Base-by-base conservation (phyloP, 495 filamentous ascomycete species). In the Ramalina intermedia region DNA sequence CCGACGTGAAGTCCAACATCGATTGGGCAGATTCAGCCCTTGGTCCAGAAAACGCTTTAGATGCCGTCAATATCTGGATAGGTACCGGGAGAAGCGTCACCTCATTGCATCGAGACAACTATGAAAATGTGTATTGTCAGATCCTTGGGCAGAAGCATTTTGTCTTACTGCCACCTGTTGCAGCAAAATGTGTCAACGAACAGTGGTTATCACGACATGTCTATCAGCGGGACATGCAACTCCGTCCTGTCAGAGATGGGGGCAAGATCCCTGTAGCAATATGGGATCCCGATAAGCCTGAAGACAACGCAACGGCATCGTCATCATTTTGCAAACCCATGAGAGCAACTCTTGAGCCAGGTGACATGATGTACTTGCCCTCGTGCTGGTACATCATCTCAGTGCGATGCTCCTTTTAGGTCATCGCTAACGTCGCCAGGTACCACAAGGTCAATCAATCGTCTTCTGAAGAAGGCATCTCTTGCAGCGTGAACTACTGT, bases 311-410 rank as follows among this genome's bases (percentile, higher is more conserved):
- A 13, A 81, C 79, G 11, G 47, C 46, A 23, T 84, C 75, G 51
- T 81, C 76, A 24, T 50, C 64, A 36, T 61, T 78, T 18, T 73
- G 69, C 2, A 61, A 58, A 47, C 78, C 81, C 3, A 46, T 84
- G 50, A 63, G 70, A 7, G 78, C 85, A 6, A 78, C 73, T 8
- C 58, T 88, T 9, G 55, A 76, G 1, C 68, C 72, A n/a, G 84
- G 84, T 1, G 84, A 89, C 63, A 80, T 89, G 73, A 55, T 89
- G n/a, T 89, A 88, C 63, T 60, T 89, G 20, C 84, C 84, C 18
- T 73, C 79, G 21, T 69, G 86, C 63, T 87, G 82, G 82, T 82
- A 51, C 59, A 33, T 73, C 63, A 16, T 26, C 7, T 37, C 46
- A 35, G 6, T 1, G 6, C 8, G 7, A 14, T 9, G 7, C 11